These are phyloP conservation scores for Stentor coeruleus DNA, from an alignment of 73 alveolate species.

Conservation along the genomic window DNA sequence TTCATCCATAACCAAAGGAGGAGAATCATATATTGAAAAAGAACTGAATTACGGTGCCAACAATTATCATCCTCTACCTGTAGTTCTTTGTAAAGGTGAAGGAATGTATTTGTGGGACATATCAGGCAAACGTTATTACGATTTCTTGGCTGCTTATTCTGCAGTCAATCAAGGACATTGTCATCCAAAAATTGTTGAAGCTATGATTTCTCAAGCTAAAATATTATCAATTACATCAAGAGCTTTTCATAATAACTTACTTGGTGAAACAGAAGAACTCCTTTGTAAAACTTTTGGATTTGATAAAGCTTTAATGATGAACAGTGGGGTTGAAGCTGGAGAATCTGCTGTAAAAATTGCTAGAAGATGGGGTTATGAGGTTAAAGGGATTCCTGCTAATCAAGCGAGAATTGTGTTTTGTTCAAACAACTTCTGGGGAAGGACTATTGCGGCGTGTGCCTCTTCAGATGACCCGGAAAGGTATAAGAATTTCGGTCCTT, in stretches of 20 bases:
- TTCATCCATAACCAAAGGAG: background rate
- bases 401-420: constrained; percentile 67
- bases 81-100: constrained; percentile 41
- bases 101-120: constrained; percentile 74
- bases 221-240: constrained; percentile 70
- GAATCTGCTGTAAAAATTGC: constrained; percentile 93
- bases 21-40: constrained; percentile 46
- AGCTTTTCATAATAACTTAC: constrained; percentile 82
- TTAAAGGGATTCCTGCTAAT: constrained; percentile 77
- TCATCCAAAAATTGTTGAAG: constrained; percentile 85
- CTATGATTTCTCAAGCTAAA: constrained; percentile 74
- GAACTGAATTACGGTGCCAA: constrained; percentile 68
- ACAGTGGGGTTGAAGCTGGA: constrained; percentile 94
- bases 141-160: constrained; percentile 91
- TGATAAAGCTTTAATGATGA: constrained; percentile 84
- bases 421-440: constrained; percentile 91
- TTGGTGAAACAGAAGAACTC: constrained; percentile 66
- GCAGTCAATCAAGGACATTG: constrained; percentile 95
- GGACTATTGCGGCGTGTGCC: constrained; percentile 90
- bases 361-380: constrained; percentile 94
- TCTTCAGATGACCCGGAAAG: constrained; percentile 83
- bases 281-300: constrained; percentile 74
- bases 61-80: constrained; percentile 89
- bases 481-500: constrained; percentile 86
- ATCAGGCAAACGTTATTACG: constrained; percentile 81